Conservation (phyloP, 2,329 filamentous ascomycete genomes). For the Nectriaceae sp. region DNA sequence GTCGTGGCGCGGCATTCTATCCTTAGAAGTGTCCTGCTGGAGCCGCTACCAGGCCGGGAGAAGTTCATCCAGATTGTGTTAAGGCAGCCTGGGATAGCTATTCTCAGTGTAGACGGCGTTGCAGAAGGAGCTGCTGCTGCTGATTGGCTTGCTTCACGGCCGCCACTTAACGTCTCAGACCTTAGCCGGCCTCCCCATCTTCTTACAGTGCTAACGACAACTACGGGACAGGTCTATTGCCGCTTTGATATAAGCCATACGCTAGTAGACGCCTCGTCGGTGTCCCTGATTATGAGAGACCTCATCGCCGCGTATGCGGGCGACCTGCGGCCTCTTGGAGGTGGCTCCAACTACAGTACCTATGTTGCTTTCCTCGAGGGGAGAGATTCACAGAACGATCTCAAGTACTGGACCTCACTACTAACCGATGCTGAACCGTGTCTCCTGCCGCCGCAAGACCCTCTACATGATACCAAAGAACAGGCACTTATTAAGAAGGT, state of each 20-base stretch:
- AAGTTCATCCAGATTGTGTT: constrained; percentile 24
- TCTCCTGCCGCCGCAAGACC: background rate
- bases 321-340: background rate
- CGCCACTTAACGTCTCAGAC: background rate
- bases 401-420: constrained; percentile 12
- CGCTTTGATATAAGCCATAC: constrained; percentile 24
- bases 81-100: background rate
- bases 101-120: constrained; percentile 3
- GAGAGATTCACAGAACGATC: background rate
- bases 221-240: background rate
- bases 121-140: background rate
- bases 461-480: background rate
- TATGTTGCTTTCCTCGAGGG: constrained; percentile 16
- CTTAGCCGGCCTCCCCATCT: constrained; percentile 10
- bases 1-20: constrained; percentile 22
- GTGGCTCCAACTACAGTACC: constrained; percentile 12
- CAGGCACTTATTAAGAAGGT: background rate
- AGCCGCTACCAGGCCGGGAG: constrained; percentile 7
- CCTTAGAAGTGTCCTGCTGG: constrained; percentile 25
- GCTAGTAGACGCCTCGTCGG: constrained; percentile 19
- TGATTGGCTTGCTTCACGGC: background rate
- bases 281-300: constrained; percentile 20
- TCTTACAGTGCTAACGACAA: constrained; percentile 11
- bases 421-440: background rate
- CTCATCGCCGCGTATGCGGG: constrained; percentile 17